Base-by-base conservation (phyloP, 768 basidiomycete genomes). In the Fomitopsis serialis region DNA sequence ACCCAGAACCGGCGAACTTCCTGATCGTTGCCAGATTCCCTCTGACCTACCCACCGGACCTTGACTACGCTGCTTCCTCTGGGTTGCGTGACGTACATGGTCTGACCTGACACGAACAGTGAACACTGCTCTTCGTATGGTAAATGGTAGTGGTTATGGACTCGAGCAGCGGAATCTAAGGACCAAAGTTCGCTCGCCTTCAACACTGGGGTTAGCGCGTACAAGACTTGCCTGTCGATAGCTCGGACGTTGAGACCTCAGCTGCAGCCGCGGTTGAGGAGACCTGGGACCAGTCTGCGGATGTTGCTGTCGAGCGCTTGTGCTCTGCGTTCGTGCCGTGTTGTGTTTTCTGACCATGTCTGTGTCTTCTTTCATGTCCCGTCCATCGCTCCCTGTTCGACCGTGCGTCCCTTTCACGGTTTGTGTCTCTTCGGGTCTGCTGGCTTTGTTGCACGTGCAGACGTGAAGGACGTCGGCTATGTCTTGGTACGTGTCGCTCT, bases 381-480 rank as follows among this genome's bases (percentile, higher is more conserved):
- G 24, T 5, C 37, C 35, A 21, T 19, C 32, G n/a, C 21, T 22
- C 4, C 46, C 42, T 54, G 37, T 21, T 54, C 48, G 59, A 49
- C 37, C 50, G 60, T 61, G 60, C 58, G 57, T 61, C 53, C 44
- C 42, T 55, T 45, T 52, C 61, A 60, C 57, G 54, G 52, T 49
- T 53, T 57, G 29, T 54, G 29, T 40, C 22, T 61, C 69, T 61
- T 70, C 68, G 62, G 66, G 62, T 64, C 70, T 68, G 62, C 63
- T 68, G 64, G 64, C 29, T 58, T 54, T 55, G 62, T 64, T 61
- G 67, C 67, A 59, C 66, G 50, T 52, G 53, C 74, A 97, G 96
- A 97, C 78, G 95, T 98, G 73, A 98, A 98, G 87, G 95, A 98
- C 75, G 94, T 98, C 62, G 88, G 90, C 62, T 98, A 94, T 72